These are phyloP conservation scores for Populus tremula DNA, from an alignment of 345 rosid species.

Conservation along the genomic window DNA sequence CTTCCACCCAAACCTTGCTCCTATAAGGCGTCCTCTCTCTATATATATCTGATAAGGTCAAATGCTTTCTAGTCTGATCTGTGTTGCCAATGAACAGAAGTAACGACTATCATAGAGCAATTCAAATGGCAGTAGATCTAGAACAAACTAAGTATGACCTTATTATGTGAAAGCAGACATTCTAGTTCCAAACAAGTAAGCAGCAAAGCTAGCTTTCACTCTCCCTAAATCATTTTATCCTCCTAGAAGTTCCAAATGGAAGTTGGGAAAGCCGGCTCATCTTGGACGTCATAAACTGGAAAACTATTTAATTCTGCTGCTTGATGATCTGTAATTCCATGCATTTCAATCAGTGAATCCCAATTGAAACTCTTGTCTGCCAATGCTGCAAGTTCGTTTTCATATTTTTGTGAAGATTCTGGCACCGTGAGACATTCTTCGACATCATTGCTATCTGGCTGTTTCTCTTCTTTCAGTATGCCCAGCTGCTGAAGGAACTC, in stretches of 20 bases:
- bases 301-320: slow-evolving; percentile 37
- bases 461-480: slow-evolving; percentile 47
- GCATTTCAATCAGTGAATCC: slow-evolving; percentile 69
- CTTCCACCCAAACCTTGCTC: too few relatives aligned
- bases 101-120: not conserved
- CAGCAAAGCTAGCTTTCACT: not conserved
- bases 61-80: not conserved
- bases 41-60: slow-evolving; percentile 4
- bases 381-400: slow-evolving; percentile 35
- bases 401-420: slow-evolving; percentile 37
- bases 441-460: slow-evolving; percentile 19
- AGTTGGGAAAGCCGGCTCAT: slow-evolving; percentile 48
- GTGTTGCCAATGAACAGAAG: not conserved
- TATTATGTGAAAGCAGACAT: not conserved
- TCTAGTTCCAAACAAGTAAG: not conserved
- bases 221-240: not conserved
- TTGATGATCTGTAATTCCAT: slow-evolving; percentile 35
- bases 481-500: slow-evolving; percentile 95
- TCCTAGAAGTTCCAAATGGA: slow-evolving; percentile 69
- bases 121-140: slow-evolving; percentile 6
- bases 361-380: slow-evolving; percentile 56
- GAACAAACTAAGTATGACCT: not conserved
- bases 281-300: slow-evolving; percentile 50
- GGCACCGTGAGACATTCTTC: slow-evolving; percentile 20
- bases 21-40: not conserved